Percentiles rank a stretch among this genome's conserved stretches.
Conservation (phyloP, 805 yeast species). For the Tetrapisispora pingtungensis region DNA sequence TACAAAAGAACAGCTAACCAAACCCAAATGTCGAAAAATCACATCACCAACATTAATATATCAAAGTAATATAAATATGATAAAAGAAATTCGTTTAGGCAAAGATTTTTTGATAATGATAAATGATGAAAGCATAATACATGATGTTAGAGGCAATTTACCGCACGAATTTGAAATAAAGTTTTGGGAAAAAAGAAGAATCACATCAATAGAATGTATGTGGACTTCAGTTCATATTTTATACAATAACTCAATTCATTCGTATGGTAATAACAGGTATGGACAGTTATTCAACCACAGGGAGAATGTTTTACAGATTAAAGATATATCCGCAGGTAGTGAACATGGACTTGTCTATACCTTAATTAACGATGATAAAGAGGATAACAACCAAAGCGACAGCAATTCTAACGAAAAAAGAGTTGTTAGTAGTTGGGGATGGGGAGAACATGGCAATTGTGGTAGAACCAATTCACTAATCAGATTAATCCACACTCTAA, state of each 20-base stretch:
- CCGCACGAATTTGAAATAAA: conserved; percentile 12
- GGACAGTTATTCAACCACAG: conserved; percentile 43
- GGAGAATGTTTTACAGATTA: neutral
- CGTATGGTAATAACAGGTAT: conserved; percentile 70
- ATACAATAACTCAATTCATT: conserved; percentile 23
- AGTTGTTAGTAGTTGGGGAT: conserved; percentile 77
- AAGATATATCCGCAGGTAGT: conserved; percentile 51
- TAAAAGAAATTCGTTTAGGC: conserved; percentile 20
- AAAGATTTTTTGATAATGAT: conserved; percentile 20
- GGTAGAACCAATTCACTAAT: conserved; percentile 32
- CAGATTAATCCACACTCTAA: neutral
- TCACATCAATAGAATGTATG: conserved; percentile 33
- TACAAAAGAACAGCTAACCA: conserved; percentile 38
- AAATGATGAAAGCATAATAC: conserved; percentile 9
- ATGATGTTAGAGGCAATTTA: conserved; percentile 9
- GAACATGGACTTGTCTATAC: conserved; percentile 68
- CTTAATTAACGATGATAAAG: too few species aligned
- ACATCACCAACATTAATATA: conserved; percentile 13
- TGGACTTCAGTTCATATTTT: conserved; percentile 70
- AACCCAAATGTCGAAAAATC: conserved; percentile 13
- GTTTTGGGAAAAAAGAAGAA: conserved; percentile 7
- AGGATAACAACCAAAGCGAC: too few species aligned
- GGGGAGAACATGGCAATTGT: conserved; percentile 99
- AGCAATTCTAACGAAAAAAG: conserved; percentile 4
- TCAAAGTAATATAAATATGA: conserved; percentile 4